A percentile compares a stretch with the other conserved stretches of the same genome.
These are phyloP conservation scores for Aspergillus costaricaensis DNA, from an alignment of 2,329 filamentous ascomycete species.

Conservation along the genomic window DNA sequence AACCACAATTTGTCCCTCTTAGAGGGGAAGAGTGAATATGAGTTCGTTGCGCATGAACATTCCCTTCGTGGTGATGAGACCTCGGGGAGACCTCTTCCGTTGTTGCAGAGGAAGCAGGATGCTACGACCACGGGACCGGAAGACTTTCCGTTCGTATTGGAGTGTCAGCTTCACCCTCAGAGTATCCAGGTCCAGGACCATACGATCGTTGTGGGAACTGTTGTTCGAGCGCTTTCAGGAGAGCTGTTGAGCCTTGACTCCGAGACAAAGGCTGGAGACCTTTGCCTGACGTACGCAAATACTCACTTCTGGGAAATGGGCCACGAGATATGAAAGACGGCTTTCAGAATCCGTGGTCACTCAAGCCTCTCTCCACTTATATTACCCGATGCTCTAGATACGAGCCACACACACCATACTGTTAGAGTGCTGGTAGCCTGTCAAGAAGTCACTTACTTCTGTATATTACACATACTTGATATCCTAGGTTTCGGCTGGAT, in stretches of 20 bases:
- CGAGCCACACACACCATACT: too few relatives aligned
- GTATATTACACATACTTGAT: too few relatives aligned
- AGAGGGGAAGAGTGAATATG: slow-evolving; percentile 31
- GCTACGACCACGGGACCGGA: not conserved
- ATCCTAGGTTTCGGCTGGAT: too few relatives aligned
- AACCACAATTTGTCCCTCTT: slow-evolving; percentile 38
- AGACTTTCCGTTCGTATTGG: slow-evolving; percentile 44
- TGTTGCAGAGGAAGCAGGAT: slow-evolving; percentile 26
- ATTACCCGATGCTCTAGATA: not conserved
- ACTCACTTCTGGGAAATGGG: slow-evolving; percentile 48
- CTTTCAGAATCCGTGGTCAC: too few relatives aligned
- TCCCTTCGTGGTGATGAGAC: not conserved
- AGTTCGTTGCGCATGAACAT: slow-evolving; percentile 26
- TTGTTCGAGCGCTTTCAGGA: slow-evolving; percentile 33
- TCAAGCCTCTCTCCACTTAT: too few relatives aligned
- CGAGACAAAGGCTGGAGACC: slow-evolving; percentile 9
- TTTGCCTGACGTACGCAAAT: slow-evolving; percentile 47
- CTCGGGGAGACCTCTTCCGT: slow-evolving; percentile 25
- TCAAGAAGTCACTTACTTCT: too few relatives aligned
- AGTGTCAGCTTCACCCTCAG: slow-evolving; percentile 41
- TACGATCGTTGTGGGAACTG: slow-evolving; percentile 42
- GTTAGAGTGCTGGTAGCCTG: too few relatives aligned
- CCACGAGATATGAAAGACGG: slow-evolving; percentile 26
- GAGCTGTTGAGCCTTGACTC: not conserved
- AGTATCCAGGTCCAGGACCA: slow-evolving; percentile 43